Percentiles rank a stretch among this genome's conserved stretches.
Conservation (phyloP, 2,329 filamentous ascomycete species). For the Colletotrichum lupini region DNA sequence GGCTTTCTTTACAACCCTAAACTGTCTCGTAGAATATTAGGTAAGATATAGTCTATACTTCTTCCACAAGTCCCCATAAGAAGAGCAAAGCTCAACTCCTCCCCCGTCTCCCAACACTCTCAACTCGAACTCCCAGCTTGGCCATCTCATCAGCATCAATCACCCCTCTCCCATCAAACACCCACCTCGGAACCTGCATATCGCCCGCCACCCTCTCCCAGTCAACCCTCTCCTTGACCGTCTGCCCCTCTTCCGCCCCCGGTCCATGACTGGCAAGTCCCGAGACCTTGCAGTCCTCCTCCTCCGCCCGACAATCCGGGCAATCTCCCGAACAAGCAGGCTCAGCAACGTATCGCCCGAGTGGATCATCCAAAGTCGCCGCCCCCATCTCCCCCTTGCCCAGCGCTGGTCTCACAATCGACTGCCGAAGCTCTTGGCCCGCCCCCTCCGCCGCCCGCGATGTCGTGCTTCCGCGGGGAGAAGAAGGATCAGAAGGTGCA, state of each 20-base stretch:
- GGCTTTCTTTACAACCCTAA: background rate
- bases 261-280: constrained; percentile 54
- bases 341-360: constrained; percentile 56
- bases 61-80: too few species aligned
- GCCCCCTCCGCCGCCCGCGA: constrained; percentile 37
- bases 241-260: constrained; percentile 55
- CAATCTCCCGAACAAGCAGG: constrained; percentile 58
- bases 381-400: constrained; percentile 33
- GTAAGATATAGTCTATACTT: background rate
- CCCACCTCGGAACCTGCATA: constrained; percentile 65
- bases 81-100: background rate
- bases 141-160: constrained; percentile 60
- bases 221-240: constrained; percentile 59
- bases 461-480: constrained; percentile 43
- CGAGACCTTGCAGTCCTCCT: constrained; percentile 49
- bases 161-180: constrained; percentile 68
- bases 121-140: constrained; percentile 62
- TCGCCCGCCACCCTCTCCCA: constrained; percentile 60
- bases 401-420: constrained; percentile 56
- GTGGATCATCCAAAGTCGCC: constrained; percentile 51
- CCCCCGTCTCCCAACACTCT: constrained; percentile 61
- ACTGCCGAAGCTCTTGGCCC: constrained; percentile 48
- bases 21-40: background rate
- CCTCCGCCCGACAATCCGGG: constrained; percentile 61
- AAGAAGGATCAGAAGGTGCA: too few species aligned